phyloP scores from a whole-genome alignment of 345 rosid genomes.

The Brassica rapa region DNA sequence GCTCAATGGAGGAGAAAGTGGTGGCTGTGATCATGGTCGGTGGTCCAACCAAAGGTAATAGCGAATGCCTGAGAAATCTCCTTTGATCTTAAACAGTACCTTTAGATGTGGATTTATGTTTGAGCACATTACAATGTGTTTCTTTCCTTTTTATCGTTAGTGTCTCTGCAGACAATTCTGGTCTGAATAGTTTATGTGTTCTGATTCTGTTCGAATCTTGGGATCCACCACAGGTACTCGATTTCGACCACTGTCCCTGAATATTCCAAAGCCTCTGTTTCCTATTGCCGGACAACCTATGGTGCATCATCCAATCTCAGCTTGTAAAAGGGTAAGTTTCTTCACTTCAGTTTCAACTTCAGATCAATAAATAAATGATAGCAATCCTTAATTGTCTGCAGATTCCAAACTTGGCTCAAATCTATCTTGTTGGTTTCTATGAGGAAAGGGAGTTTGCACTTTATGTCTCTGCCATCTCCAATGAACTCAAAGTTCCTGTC shows the following conservation, averaged over 20 bases:
- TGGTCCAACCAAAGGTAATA: constrained; percentile 95
- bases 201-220: background rate
- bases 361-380: constrained; percentile 1
- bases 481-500: constrained; percentile 83
- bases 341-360: background rate
- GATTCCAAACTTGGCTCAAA: constrained; percentile 82
- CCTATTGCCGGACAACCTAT: constrained; percentile 93
- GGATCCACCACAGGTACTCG: constrained; percentile 65
- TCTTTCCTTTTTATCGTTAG: background rate
- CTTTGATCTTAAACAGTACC: background rate
- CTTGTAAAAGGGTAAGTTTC: constrained; percentile 75
- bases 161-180: background rate
- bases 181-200: background rate
- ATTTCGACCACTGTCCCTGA: constrained; percentile 87
- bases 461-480: constrained; percentile 80
- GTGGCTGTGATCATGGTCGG: constrained; percentile 99
- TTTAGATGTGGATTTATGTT: constrained; percentile 18
- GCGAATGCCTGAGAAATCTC: background rate
- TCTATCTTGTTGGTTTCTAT: constrained; percentile 82
- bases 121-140: background rate
- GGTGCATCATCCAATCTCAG: constrained; percentile 98
- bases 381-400: constrained; percentile 18
- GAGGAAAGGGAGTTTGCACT: constrained; percentile 90
- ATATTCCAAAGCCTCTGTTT: constrained; percentile 87
- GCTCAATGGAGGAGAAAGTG: constrained; percentile 67